A percentile compares a stretch with the other conserved stretches of the same genome.
These are phyloP conservation scores for Dunaliella primolecta DNA, from an alignment of 139 green algal species.

Conservation along the genomic window DNA sequence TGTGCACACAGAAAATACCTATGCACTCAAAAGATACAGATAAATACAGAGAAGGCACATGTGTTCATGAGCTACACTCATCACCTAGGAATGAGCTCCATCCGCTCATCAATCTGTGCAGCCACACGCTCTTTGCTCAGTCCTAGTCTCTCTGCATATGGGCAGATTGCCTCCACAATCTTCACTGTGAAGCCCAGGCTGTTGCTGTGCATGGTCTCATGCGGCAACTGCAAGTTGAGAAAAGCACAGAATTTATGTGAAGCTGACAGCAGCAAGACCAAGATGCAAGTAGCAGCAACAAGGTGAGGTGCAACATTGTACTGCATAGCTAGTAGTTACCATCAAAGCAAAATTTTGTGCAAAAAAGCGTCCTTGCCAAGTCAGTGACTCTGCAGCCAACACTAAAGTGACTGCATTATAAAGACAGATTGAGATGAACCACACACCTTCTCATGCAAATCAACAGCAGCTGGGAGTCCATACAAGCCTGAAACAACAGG, in stretches of 20 bases:
- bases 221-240: not conserved
- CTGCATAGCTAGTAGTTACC: no score
- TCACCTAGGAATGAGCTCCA: not conserved
- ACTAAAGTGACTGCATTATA: no score
- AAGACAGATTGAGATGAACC: not conserved
- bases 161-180: not conserved
- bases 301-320: no score
- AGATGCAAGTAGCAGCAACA: no score
- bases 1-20: no score
- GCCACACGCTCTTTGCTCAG: not conserved
- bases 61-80: no score
- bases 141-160: not conserved
- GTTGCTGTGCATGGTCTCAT: not conserved
- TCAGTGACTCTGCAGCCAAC: no score
- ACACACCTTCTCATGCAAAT: not conserved
- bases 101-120: not conserved
- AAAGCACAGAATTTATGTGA: no score
- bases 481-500: not conserved
- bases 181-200: not conserved
- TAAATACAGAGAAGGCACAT: no score
- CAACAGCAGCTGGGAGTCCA: not conserved
- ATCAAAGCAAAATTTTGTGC: no score
- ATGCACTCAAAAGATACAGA: no score
- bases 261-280: no score
- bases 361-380: not conserved